Evolutionary conservation across 1,284 basidiomycete species (phyloP), one percentile per base, ranked within the genome.

Genomic region (Ustilago loliicola): DNA sequence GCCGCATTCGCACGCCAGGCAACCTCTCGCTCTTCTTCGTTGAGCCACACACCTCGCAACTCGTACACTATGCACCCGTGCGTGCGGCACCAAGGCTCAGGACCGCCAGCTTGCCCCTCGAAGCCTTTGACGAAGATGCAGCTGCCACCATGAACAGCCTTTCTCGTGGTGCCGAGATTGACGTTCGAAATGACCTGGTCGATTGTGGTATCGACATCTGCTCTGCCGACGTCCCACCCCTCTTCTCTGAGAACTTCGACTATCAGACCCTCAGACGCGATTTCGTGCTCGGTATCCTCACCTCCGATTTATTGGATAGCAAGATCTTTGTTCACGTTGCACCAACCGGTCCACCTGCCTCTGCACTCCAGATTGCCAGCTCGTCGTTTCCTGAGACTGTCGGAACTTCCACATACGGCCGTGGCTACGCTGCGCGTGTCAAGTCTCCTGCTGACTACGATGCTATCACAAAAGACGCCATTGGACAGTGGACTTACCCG

Each of bases 231-330:
- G 93, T 93, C 23, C 95, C 95, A 0, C 96, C 96, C 0, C 88
- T 98, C 5, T 99, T 98, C 88, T 96, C 97, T 82, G 97, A 99
- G 87, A 99, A 99, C 88, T 99, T 99, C 86, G 97, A 99, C 88
- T 99, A 97, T 85, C 92, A 93, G 54, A 93, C 95, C 86, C 90
- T 98, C 72, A 91, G 95, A 64, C 89, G 91, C 77, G 95, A 99
- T 87, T 98, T 99, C 84, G 93, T 99, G 27, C 93, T 95, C 81
- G 96, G 96, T n/a, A 91, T 99, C 51, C 89, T 99, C 67, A 97
- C 94, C 0, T 96, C 94, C 15, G 97, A 99, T 87, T 87, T 99
- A 52, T 90, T 99, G 51, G 95, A 95, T 89, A 96, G 98, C 88
- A 96, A 92, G 80, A 96, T 99, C 69, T 91, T 94, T 84, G 93